Conservation (phyloP, 768 basidiomycete species). For the Tricholoma bakamatsutake region DNA sequence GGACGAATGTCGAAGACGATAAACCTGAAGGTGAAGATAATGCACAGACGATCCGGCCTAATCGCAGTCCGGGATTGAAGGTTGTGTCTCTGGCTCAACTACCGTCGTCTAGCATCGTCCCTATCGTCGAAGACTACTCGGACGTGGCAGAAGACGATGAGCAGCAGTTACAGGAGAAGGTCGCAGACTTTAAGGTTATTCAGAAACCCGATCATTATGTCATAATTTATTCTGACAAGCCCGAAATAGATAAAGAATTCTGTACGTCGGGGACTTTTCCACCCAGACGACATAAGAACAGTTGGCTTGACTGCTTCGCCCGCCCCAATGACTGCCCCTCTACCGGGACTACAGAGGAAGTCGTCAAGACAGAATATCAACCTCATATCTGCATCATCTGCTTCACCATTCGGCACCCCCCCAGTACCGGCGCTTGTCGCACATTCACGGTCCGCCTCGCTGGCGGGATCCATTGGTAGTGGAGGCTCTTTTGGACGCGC, state of each 20-base stretch:
- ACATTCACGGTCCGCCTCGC: conserved; percentile 59
- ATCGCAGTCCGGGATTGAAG: conserved; percentile 56
- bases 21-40: conserved; percentile 61
- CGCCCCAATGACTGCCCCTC: conserved; percentile 62
- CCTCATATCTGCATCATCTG: conserved; percentile 29
- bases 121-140: conserved; percentile 88
- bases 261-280: conserved; percentile 70
- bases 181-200: conserved; percentile 77
- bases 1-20: conserved; percentile 51
- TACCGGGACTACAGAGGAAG: conserved; percentile 49
- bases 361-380: conserved; percentile 49
- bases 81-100: conserved; percentile 52
- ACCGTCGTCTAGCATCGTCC: conserved; percentile 54
- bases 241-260: conserved; percentile 61
- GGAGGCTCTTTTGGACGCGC: conserved; percentile 62
- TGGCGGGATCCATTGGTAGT: conserved; percentile 34
- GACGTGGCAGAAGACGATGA: conserved; percentile 80
- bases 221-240: neutral
- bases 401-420: conserved; percentile 24
- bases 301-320: conserved; percentile 52
- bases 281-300: conserved; percentile 85
- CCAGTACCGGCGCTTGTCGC: conserved; percentile 19
- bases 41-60: conserved; percentile 74
- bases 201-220: neutral
- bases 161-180: conserved; percentile 60